phyloP scores from a whole-genome alignment of 2,329 filamentous ascomycete species.

The Fusarium incarnatum region DNA sequence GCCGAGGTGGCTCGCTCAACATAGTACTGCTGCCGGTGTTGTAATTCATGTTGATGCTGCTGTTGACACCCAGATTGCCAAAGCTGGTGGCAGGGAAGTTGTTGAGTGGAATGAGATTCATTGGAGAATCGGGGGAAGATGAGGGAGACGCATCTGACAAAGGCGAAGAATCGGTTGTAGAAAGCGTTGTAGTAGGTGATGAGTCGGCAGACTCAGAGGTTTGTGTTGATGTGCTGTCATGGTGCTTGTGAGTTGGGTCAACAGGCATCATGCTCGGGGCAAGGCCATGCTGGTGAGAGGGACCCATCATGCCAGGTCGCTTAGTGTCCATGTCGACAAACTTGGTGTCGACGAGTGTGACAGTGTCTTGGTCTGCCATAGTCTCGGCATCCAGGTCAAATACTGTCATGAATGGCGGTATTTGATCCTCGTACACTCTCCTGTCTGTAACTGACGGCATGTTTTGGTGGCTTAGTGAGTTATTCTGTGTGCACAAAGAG shows the following conservation, averaged over 20 bases:
- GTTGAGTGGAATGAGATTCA: constrained; percentile 77
- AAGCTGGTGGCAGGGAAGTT: constrained; percentile 74
- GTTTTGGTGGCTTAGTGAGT: constrained; percentile 46
- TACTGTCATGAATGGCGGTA: constrained; percentile 82
- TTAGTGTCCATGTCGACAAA: constrained; percentile 61
- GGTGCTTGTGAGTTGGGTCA: constrained; percentile 73
- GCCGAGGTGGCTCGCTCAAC: constrained; percentile 57
- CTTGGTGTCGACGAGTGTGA: constrained; percentile 66
- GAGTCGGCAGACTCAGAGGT: constrained; percentile 89
- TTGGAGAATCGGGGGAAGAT: constrained; percentile 90
- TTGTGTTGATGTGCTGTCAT: constrained; percentile 82
- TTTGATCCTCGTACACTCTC: constrained; percentile 74
- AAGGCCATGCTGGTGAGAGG: constrained; percentile 53
- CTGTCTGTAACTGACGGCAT: constrained; percentile 73
- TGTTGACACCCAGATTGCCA: constrained; percentile 51
- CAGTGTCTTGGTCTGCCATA: constrained; percentile 64
- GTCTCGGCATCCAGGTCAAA: constrained; percentile 73
- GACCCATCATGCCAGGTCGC: constrained; percentile 53
- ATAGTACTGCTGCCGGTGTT: constrained; percentile 32
- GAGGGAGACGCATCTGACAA: constrained; percentile 91
- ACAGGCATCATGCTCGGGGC: constrained; percentile 56
- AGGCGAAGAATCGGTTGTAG: constrained; percentile 90
- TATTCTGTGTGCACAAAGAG: constrained; percentile 5
- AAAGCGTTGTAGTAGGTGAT: constrained; percentile 93
- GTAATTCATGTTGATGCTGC: constrained; percentile 8